These are phyloP conservation scores for Macaranga tanarius DNA, from an alignment of 441 rosid genomes.

Conservation along the genomic window DNA sequence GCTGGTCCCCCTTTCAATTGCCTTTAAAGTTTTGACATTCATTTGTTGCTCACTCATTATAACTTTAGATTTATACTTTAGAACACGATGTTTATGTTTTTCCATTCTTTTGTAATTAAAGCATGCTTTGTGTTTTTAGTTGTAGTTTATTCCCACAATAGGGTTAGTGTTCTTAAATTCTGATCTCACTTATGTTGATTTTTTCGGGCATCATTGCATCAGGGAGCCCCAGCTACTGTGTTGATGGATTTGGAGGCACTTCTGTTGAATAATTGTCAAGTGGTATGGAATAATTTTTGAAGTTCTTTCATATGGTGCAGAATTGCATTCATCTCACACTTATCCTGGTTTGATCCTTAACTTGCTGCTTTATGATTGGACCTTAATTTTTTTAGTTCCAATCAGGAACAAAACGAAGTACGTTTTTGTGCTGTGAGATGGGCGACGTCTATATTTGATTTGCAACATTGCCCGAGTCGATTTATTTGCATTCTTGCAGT, in stretches of 20 bases:
- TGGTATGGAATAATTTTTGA: slow-evolving; percentile 43
- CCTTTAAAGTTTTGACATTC: background rate
- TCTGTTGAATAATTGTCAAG: slow-evolving; percentile 68
- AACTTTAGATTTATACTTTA: background rate
- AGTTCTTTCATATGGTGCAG: background rate
- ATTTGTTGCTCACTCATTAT: background rate
- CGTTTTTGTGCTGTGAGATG: slow-evolving; percentile 95
- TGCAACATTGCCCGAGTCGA: slow-evolving; percentile 91
- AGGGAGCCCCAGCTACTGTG: slow-evolving; percentile 76
- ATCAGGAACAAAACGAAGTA: slow-evolving; percentile 91
- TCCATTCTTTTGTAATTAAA: background rate
- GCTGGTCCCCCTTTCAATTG: background rate
- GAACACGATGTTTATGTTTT: background rate
- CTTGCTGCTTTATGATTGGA: slow-evolving; percentile 18
- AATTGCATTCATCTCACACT: slow-evolving; percentile 1
- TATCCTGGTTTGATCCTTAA: slow-evolving; percentile 21
- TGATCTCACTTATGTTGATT: slow-evolving; percentile 4
- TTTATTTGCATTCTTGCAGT: slow-evolving; percentile 91
- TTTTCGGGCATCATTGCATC: slow-evolving; percentile 28
- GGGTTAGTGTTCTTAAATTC: background rate
- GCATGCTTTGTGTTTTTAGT: background rate
- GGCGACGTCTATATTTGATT: slow-evolving; percentile 79
- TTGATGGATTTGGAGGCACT: slow-evolving; percentile 79
- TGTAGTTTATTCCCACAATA: background rate
- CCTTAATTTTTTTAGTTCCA: slow-evolving; percentile 26